Percentiles rank a stretch among this genome's conserved stretches.
Conservation (phyloP, 140 eudicot species). For the Flaveria floridana region DNA sequence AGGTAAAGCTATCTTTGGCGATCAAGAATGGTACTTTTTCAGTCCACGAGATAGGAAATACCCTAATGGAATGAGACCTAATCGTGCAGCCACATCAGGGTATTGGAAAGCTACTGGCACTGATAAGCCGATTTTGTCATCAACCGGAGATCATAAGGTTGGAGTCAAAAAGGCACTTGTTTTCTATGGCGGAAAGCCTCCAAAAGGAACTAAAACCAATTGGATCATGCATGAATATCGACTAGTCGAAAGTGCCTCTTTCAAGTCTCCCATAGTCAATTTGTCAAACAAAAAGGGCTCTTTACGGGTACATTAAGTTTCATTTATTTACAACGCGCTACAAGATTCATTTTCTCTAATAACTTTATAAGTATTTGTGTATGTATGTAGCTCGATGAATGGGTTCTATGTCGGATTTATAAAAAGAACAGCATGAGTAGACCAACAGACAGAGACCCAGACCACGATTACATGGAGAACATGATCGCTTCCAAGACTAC, state of each 20-base stretch:
- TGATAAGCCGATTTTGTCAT: conserved; percentile 53
- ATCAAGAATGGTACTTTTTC: conserved; percentile 72
- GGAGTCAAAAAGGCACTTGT: conserved; percentile 66
- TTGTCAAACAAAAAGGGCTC: conserved; percentile 37
- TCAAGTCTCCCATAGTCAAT: conserved; percentile 29
- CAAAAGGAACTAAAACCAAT: conserved; percentile 58
- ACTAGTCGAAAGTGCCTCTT: conserved; percentile 36
- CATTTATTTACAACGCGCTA: background rate
- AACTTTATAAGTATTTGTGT: background rate
- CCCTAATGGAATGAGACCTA: conserved; percentile 69
- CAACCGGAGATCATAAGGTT: conserved; percentile 41
- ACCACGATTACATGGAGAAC: conserved; percentile 32
- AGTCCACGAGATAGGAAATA: conserved; percentile 65
- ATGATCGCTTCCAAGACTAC: conserved; percentile 29
- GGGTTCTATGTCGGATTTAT: conserved; percentile 56
- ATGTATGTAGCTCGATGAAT: conserved; percentile 47
- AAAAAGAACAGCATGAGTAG: conserved; percentile 44
- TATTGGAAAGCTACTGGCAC: conserved; percentile 76
- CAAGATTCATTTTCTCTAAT: conserved; percentile 2
- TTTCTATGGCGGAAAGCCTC: conserved; percentile 65
- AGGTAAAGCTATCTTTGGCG: conserved; percentile 62
- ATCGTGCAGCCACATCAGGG: conserved; percentile 63
- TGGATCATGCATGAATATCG: conserved; percentile 81
- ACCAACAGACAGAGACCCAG: conserved; percentile 32
- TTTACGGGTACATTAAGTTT: conserved; percentile 38